phyloP scores from a whole-genome alignment of 148 eudicot genomes.

The Silene uniflora region DNA sequence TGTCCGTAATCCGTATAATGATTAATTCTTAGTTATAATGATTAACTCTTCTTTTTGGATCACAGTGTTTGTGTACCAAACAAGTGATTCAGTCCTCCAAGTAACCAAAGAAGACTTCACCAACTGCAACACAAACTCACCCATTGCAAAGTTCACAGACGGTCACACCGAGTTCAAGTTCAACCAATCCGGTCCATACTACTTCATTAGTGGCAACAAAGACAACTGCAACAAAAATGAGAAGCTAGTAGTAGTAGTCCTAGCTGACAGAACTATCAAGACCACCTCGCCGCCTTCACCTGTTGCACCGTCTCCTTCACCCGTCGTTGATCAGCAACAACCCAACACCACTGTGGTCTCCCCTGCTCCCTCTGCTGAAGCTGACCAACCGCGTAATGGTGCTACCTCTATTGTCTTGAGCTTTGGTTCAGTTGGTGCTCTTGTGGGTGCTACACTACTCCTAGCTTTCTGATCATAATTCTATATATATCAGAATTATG shows the following conservation, averaged over 20 bases:
- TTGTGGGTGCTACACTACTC: slow-evolving; percentile 48
- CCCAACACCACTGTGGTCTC: slow-evolving; percentile 12
- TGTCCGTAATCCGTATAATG: neutral
- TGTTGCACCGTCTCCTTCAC: slow-evolving; percentile 22
- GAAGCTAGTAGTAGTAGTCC: slow-evolving; percentile 55
- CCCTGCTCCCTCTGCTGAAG: slow-evolving; percentile 47
- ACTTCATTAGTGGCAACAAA: slow-evolving; percentile 77
- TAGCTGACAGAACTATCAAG: slow-evolving; percentile 55
- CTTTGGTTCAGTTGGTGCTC: slow-evolving; percentile 45
- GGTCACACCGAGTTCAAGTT: slow-evolving; percentile 65
- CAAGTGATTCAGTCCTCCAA: slow-evolving; percentile 60
- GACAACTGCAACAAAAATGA: slow-evolving; percentile 73
- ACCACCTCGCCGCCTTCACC: slow-evolving; percentile 12
- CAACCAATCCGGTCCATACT: slow-evolving; percentile 61
- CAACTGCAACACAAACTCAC: slow-evolving; percentile 57
- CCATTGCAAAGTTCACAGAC: slow-evolving; percentile 45
- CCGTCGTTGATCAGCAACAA: slow-evolving; percentile 17
- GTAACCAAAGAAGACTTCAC: slow-evolving; percentile 61
- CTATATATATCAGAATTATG: neutral
- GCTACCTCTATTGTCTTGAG: slow-evolving; percentile 31
- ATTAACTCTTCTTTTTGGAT: neutral
- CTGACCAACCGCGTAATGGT: slow-evolving; percentile 34
- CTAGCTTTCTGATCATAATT: slow-evolving; percentile 36
- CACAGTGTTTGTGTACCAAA: slow-evolving; percentile 58
- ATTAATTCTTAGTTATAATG: neutral